Evolutionary conservation across 2,329 filamentous ascomycete species (phyloP).

Genomic region (Colletotrichum sp.): DNA sequence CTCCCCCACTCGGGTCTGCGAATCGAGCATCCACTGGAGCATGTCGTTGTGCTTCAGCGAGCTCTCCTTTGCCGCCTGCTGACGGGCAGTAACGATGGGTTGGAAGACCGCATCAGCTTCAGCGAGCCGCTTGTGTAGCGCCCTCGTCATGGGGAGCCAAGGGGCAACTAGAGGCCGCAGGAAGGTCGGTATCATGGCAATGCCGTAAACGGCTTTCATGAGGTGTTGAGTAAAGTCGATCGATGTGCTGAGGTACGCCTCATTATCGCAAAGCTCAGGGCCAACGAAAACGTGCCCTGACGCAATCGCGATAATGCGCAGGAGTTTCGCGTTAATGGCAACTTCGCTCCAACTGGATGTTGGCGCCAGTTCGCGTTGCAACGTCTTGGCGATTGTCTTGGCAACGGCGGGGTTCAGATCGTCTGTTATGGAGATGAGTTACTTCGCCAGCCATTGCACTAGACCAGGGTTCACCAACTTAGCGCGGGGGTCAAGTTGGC

Average conservation of each 20-base stretch:
- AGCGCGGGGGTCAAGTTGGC: background rate
- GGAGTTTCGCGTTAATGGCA: background rate
- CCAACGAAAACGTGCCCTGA: background rate
- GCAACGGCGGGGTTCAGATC: background rate
- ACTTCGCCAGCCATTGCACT: background rate
- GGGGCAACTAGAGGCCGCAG: background rate
- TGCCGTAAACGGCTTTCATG: background rate
- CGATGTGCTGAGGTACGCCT: background rate
- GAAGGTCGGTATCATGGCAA: background rate
- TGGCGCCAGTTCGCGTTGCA: background rate
- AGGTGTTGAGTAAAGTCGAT: background rate
- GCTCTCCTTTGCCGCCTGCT: background rate
- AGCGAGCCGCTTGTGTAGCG: background rate
- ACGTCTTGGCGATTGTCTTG: background rate
- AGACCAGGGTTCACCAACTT: background rate
- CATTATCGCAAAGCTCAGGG: background rate
- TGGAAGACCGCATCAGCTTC: background rate
- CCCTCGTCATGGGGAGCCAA: background rate
- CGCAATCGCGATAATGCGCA: background rate
- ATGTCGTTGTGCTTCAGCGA: slow-evolving; percentile 26
- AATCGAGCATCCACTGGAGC: slow-evolving; percentile 50
- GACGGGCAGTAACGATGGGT: background rate
- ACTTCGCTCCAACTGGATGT: background rate
- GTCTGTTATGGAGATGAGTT: background rate
- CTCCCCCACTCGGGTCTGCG: slow-evolving; percentile 34